These are phyloP conservation scores for Hygrophorus pudorinus DNA, from an alignment of 768 basidiomycete genomes.

Conservation along the genomic window DNA sequence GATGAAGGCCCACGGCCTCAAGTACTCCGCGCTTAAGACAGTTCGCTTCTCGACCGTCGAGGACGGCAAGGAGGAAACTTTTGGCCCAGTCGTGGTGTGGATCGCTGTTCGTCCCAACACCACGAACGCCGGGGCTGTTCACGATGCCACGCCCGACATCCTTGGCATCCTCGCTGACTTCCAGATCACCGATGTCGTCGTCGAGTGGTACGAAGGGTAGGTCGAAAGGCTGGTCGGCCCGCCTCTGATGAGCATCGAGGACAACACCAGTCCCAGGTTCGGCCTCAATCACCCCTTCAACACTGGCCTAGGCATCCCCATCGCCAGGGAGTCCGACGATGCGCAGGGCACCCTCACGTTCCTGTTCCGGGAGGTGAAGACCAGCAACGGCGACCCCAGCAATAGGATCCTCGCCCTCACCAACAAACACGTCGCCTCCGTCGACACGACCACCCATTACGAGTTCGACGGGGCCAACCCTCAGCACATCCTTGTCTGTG, in stretches of 20 bases:
- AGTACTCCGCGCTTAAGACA: conserved; percentile 20
- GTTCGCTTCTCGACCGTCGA: conserved; percentile 12
- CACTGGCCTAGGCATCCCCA: conserved; percentile 16
- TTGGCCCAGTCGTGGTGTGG: conserved; percentile 30
- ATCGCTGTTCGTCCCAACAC: conserved; percentile 23
- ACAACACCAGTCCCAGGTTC: conserved; percentile 7
- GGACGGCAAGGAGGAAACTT: conserved; percentile 13
- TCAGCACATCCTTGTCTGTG: conserved; percentile 12
- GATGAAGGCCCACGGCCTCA: conserved; percentile 15
- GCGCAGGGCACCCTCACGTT: too few species aligned
- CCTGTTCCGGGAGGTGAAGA: too few species aligned
- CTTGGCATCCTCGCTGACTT: conserved; percentile 23
- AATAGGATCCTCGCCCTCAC: too few species aligned
- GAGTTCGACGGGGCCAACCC: conserved; percentile 11
- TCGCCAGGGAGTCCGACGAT: conserved; percentile 17
- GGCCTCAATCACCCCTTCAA: conserved; percentile 16
- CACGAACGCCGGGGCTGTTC: conserved; percentile 20
- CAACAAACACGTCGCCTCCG: too few species aligned
- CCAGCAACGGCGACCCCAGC: too few species aligned
- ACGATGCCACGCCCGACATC: conserved; percentile 25
- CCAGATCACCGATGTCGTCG: conserved; percentile 21
- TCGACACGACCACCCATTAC: conserved; percentile 14
- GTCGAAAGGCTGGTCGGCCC: conserved; percentile 15
- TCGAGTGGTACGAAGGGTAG: conserved; percentile 28
- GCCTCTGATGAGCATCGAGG: background rate